Evolutionary conservation across 1,284 basidiomycete genomes (phyloP).

Genomic region (Boletus holoroseus): DNA sequence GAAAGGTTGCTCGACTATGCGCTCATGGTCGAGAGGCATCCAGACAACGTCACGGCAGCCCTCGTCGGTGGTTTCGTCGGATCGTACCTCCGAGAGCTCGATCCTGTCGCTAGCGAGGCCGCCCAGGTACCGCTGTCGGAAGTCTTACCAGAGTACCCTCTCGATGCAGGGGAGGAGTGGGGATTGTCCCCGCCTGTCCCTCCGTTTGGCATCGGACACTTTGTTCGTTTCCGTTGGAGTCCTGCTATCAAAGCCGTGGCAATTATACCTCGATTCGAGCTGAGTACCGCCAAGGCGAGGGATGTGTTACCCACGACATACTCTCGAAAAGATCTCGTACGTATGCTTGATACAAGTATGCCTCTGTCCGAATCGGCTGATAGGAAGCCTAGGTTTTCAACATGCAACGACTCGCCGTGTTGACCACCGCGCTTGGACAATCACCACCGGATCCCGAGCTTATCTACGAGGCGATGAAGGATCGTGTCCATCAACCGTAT

Average conservation of each 20-base stretch:
- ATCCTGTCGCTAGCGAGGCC: slow-evolving; percentile 67
- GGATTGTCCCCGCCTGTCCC: slow-evolving; percentile 84
- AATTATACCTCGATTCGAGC: slow-evolving; percentile 93
- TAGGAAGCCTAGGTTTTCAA: slow-evolving; percentile 81
- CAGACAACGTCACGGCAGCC: slow-evolving; percentile 98
- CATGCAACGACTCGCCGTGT: slow-evolving; percentile 93
- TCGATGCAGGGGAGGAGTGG: slow-evolving; percentile 89
- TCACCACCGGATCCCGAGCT: slow-evolving; percentile 89
- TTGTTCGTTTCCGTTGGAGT: slow-evolving; percentile 87
- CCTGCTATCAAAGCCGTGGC: slow-evolving; percentile 87
- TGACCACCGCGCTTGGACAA: slow-evolving; percentile 90
- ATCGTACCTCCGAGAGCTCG: slow-evolving; percentile 89
- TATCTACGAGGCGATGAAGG: slow-evolving; percentile 99
- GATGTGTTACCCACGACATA: slow-evolving; percentile 83
- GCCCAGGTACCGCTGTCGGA: slow-evolving; percentile 92
- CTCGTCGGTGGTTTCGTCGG: slow-evolving; percentile 98
- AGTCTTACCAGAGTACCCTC: slow-evolving; percentile 94
- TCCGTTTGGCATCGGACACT: slow-evolving; percentile 91
- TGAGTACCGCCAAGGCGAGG: slow-evolving; percentile 93
- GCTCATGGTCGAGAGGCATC: slow-evolving; percentile 98
- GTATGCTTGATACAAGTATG: slow-evolving; percentile 31
- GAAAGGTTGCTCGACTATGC: slow-evolving; percentile 90
- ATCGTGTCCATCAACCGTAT: slow-evolving; percentile 96
- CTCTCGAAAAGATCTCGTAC: slow-evolving; percentile 85
- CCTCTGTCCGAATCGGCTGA: slow-evolving; percentile 2